A percentile compares a stretch with the other conserved stretches of the same genome.
phyloP scores from a whole-genome alignment of 371 early-diverging fungal genomes.

The Coemansia sp. region DNA sequence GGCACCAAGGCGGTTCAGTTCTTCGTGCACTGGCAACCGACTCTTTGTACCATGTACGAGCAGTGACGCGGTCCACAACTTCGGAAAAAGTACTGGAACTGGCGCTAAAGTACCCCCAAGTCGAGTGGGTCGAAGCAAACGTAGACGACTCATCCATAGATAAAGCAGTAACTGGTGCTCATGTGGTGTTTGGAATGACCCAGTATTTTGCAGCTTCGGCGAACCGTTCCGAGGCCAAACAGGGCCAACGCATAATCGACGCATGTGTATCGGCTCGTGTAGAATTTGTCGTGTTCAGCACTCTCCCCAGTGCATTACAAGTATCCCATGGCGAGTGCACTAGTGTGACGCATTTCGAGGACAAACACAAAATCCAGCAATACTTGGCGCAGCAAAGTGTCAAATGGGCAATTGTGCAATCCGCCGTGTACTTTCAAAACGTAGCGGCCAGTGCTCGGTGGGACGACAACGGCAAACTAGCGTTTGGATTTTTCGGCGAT shows the following conservation, averaged over 20 bases:
- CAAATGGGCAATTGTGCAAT: conserved; percentile 15
- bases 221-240: conserved; percentile 16
- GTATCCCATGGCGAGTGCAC: conserved; percentile 23
- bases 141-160: neutral
- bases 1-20: conserved; percentile 35
- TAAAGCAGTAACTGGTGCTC: conserved; percentile 12
- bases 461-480: conserved; percentile 15
- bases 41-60: conserved; percentile 17
- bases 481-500: conserved; percentile 15
- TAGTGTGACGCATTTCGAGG: conserved; percentile 25
- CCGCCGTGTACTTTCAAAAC: conserved; percentile 35
- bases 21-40: conserved; percentile 19
- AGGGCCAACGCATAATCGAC: conserved; percentile 35
- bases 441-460: conserved; percentile 7
- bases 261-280: conserved; percentile 20
- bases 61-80: conserved; percentile 18
- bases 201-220: conserved; percentile 4
- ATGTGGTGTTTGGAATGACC: conserved; percentile 38
- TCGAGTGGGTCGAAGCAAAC: conserved; percentile 26
- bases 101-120: conserved; percentile 12
- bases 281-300: conserved; percentile 23
- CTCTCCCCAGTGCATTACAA: conserved; percentile 16
- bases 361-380: conserved; percentile 27
- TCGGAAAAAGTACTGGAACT: conserved; percentile 3
- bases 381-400: conserved; percentile 10